phyloP scores from a whole-genome alignment of 192 early-diverging fungal species.

The Umbelopsis isabellina region DNA sequence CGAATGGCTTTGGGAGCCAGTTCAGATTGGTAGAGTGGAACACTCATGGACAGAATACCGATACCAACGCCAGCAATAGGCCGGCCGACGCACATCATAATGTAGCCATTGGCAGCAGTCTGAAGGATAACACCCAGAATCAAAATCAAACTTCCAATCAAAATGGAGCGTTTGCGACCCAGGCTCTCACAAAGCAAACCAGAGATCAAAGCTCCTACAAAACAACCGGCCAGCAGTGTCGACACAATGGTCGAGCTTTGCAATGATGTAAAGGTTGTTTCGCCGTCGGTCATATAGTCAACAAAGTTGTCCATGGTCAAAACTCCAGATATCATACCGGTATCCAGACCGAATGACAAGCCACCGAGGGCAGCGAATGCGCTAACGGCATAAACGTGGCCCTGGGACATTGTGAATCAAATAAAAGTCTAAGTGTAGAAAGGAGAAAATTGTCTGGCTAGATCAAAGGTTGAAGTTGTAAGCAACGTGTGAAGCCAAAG shows the following conservation, averaged over 20 bases:
- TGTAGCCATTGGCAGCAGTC: slow-evolving; percentile 52
- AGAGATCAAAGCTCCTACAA: slow-evolving; percentile 69
- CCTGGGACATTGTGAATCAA: neutral
- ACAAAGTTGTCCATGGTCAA: slow-evolving; percentile 60
- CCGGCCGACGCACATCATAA: slow-evolving; percentile 74
- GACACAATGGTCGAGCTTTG: slow-evolving; percentile 53
- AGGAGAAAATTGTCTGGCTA: too few species aligned
- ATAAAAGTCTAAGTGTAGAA: neutral
- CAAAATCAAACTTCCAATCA: slow-evolving; percentile 68
- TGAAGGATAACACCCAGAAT: slow-evolving; percentile 78
- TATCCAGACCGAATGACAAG: slow-evolving; percentile 74
- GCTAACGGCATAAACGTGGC: slow-evolving; percentile 30
- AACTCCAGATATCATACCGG: slow-evolving; percentile 68
- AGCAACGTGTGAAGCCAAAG: too few species aligned
- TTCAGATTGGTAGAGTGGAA: slow-evolving; percentile 62
- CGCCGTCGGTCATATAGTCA: slow-evolving; percentile 25
- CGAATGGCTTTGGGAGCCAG: slow-evolving; percentile 81
- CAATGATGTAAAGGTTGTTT: slow-evolving; percentile 6
- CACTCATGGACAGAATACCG: slow-evolving; percentile 37
- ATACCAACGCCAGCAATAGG: slow-evolving; percentile 70
- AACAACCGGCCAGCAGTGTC: slow-evolving; percentile 71
- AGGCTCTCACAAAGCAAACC: slow-evolving; percentile 45
- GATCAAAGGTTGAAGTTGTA: neutral
- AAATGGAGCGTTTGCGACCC: slow-evolving; percentile 71
- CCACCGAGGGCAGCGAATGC: slow-evolving; percentile 60